Conservation (phyloP, 805 yeast species). For the Saturnispora halmiae region DNA sequence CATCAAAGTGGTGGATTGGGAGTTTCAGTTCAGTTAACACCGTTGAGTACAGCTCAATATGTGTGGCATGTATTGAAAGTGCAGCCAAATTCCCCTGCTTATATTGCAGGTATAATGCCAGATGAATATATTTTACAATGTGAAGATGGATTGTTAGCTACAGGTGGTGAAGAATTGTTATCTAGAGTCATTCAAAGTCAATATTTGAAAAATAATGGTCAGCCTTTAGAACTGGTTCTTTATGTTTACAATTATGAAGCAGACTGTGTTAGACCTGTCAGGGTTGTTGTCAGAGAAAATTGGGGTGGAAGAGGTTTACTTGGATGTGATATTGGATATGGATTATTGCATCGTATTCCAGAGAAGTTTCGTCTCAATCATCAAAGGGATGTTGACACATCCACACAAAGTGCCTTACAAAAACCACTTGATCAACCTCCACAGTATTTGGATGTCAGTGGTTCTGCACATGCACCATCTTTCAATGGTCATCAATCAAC, state of each 20-base stretch:
- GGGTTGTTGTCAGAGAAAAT: slow-evolving; percentile 60
- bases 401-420: not conserved
- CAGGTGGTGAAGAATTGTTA: slow-evolving; percentile 79
- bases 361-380: slow-evolving; percentile 36
- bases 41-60: slow-evolving; percentile 62
- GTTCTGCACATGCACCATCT: not conserved
- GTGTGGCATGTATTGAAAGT: slow-evolving; percentile 82
- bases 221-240: slow-evolving; percentile 31
- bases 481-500: not conserved
- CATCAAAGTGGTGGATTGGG: slow-evolving; percentile 38
- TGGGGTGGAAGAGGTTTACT: slow-evolving; percentile 83
- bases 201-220: slow-evolving; percentile 25
- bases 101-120: slow-evolving; percentile 70
- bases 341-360: slow-evolving; percentile 68
- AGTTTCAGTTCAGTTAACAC: slow-evolving; percentile 65
- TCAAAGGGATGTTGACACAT: not conserved
- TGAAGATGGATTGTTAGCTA: slow-evolving; percentile 54
- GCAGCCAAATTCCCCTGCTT: slow-evolving; percentile 72
- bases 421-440: slow-evolving; percentile 7
- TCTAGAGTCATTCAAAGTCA: slow-evolving; percentile 56
- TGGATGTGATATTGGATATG: slow-evolving; percentile 95
- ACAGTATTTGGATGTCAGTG: not conserved
- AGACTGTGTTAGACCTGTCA: slow-evolving; percentile 66
- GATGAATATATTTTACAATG: slow-evolving; percentile 87
- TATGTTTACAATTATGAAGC: slow-evolving; percentile 85